Evolutionary conservation across 164 flowering plant species (phyloP).

Genomic region (Buxus sempervirens): DNA sequence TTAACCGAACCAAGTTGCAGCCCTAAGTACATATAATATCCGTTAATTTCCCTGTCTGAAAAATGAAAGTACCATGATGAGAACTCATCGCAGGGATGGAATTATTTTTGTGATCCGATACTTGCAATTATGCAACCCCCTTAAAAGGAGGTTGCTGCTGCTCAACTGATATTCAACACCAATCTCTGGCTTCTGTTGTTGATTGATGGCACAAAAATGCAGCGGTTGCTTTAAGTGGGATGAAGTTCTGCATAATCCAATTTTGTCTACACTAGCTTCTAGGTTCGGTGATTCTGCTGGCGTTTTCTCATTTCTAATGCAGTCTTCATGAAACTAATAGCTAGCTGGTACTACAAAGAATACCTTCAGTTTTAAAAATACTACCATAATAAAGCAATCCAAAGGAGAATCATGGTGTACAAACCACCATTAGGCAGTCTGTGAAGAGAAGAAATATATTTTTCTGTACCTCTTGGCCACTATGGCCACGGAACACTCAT

Average conservation of each 20-base stretch:
- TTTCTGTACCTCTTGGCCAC: no score
- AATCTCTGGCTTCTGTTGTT: constrained; percentile 14
- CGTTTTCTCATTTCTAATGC: background rate
- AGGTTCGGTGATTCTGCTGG: constrained; percentile 5
- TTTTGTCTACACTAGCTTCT: constrained; percentile 13
- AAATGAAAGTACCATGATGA: constrained; percentile 60
- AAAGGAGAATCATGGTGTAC: no score
- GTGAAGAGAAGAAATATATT: no score
- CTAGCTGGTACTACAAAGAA: constrained; percentile 14
- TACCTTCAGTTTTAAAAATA: no score
- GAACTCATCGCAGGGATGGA: constrained; percentile 44
- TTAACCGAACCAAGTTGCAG: no score
- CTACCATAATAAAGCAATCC: no score
- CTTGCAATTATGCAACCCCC: constrained; percentile 62
- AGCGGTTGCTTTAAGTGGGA: constrained; percentile 83
- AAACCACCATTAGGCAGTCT: no score
- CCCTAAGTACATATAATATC: constrained; percentile 70
- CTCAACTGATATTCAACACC: constrained; percentile 9
- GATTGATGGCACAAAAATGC: constrained; percentile 49
- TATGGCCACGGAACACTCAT: no score
- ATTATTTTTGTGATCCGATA: constrained; percentile 53
- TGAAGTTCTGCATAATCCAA: constrained; percentile 13
- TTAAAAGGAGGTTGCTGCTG: constrained; percentile 40
- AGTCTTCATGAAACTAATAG: background rate
- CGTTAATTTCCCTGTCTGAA: constrained; percentile 95